These are phyloP conservation scores for Alliaria petiolata DNA, from an alignment of 345 rosid species.

Conservation along the genomic window DNA sequence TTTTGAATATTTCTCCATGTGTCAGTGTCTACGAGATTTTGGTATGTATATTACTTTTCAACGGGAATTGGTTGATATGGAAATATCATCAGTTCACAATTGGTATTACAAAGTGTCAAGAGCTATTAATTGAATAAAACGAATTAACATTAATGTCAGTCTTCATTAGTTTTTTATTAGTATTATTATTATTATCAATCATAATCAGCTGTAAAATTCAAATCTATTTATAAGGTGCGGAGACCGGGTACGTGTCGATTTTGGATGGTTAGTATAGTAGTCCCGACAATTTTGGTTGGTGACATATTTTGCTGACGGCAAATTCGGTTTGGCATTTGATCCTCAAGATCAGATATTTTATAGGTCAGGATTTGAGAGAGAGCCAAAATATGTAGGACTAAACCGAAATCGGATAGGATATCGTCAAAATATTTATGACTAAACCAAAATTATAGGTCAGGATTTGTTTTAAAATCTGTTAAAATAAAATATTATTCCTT, in stretches of 20 bases:
- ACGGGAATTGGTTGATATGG: background rate
- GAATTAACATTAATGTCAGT: background rate
- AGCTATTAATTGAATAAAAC: background rate
- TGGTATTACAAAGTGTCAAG: background rate
- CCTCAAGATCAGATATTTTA: background rate
- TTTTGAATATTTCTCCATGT: constrained; percentile 23
- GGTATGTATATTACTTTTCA: background rate
- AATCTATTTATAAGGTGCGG: background rate
- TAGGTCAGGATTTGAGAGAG: background rate
- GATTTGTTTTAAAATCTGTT: too few relatives aligned
- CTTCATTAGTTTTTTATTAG: background rate
- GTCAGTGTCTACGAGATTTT: constrained; percentile 7
- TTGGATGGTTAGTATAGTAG: constrained; percentile 15
- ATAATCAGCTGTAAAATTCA: background rate
- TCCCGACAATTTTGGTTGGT: constrained; percentile 23
- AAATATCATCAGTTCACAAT: background rate
- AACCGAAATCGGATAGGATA: background rate
- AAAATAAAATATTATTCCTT: too few relatives aligned
- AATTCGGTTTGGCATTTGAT: background rate
- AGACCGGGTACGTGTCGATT: constrained; percentile 13
- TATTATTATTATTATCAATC: background rate
- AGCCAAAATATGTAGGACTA: background rate
- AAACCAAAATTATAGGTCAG: too few relatives aligned
- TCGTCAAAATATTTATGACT: too few relatives aligned
- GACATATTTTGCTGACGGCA: background rate